Evolutionary conservation across 139 green algal species (phyloP), one percentile per base, ranked within the genome.

Genomic region (Coelastrella sp.): DNA sequence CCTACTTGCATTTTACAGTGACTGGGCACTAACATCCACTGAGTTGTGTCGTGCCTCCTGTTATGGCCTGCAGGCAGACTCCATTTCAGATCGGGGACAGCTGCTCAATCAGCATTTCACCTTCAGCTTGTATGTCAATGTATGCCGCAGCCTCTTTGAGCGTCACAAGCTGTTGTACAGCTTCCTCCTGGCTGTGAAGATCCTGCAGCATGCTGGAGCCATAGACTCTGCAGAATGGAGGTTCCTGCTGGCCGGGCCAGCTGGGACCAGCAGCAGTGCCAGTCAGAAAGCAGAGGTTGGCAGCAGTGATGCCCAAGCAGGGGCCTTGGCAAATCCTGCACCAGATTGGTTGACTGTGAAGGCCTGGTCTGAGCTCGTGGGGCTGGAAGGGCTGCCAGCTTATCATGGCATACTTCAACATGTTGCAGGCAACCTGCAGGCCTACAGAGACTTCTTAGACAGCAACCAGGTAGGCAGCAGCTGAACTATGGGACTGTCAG

Each of bases 81-180:
- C 90, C 66, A 91, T 98, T 22, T 91, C 92, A 66, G 91, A 96
- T 92, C 94, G 96, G n/a, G 93, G 94, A 5, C 70, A 78, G 20
- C 89, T 88, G 66, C 94, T 98, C 27, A 98, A 98, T 92, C 93
- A 95, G 56, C 90, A 94, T 89, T 98, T 98, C 94, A 98, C 95
- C 24, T 96, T 96, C 90, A 93, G 84, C 10, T 92, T 98, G 70
- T 98, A 97, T 90, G 91, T 96, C 90, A 97, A 97, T 91, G 91
- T 98, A 63, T 98, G 96, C 93, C 93, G 95, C 59, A 96, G 93
- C 24, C 94, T 97, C 78, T 97, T 97, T 89, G 95, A 97, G 93
- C 87, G 88, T 24, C 95, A 98, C 93, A 98, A 98, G 94, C 95
- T 98, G 74, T 95, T 97, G 91, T 95, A 97, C 90, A 93, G 83